Percentiles rank a stretch among this genome's conserved stretches.
These are phyloP conservation scores for Alternaria sp. DNA, from an alignment of 2,329 filamentous ascomycete species.

Conservation along the genomic window DNA sequence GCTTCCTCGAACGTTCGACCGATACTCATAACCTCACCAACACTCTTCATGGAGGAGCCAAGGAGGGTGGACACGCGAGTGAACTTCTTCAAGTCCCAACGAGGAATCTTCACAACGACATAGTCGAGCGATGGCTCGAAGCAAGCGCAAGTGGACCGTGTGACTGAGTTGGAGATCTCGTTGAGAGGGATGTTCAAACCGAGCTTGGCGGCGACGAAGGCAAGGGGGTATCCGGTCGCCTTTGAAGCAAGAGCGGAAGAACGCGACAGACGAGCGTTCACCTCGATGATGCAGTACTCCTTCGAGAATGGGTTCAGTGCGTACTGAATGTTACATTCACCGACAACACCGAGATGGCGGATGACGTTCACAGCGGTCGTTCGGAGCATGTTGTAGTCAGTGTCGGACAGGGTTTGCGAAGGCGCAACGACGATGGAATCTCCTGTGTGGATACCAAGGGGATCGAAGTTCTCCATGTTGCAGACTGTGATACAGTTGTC, in stretches of 20 bases:
- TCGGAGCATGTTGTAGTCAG: slow-evolving; percentile 99
- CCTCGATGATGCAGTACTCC: slow-evolving; percentile 99
- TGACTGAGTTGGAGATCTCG: slow-evolving; percentile 95
- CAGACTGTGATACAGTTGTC: slow-evolving; percentile 99
- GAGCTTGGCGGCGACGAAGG: slow-evolving; percentile 96
- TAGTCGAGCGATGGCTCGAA: slow-evolving; percentile 99
- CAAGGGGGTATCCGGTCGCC: slow-evolving; percentile 93
- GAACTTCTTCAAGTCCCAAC: slow-evolving; percentile 99
- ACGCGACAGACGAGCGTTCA: slow-evolving; percentile 93
- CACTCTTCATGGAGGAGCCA: slow-evolving; percentile 99
- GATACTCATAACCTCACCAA: slow-evolving; percentile 98
- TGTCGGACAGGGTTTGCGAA: slow-evolving; percentile 93
- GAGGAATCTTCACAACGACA: slow-evolving; percentile 96
- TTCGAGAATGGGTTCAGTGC: slow-evolving; percentile 92
- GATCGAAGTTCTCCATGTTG: slow-evolving; percentile 99
- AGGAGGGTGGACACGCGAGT: slow-evolving; percentile 94
- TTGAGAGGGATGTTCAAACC: slow-evolving; percentile 94
- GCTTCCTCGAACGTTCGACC: slow-evolving; percentile 97
- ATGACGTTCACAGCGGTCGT: slow-evolving; percentile 98
- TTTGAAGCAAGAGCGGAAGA: slow-evolving; percentile 96
- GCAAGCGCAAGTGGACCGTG: slow-evolving; percentile 93
- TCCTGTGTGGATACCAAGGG: slow-evolving; percentile 95
- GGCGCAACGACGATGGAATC: slow-evolving; percentile 98
- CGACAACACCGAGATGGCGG: slow-evolving; percentile 93
- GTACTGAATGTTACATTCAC: slow-evolving; percentile 99